These are phyloP conservation scores for Fomitopsis serialis DNA, from an alignment of 768 basidiomycete species.

Conservation along the genomic window DNA sequence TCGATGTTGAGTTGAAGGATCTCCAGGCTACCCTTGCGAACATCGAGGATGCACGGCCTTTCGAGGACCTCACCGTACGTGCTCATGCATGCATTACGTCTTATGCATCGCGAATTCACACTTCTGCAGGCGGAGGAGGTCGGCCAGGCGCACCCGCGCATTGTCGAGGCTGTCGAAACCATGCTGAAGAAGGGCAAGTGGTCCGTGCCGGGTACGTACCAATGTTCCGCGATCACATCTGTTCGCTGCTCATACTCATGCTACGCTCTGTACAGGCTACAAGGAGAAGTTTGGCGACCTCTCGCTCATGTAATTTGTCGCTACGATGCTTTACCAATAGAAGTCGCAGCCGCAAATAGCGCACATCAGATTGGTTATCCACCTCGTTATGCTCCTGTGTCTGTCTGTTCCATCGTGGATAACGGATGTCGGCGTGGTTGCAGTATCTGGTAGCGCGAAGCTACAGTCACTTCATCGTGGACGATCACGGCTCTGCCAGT, in stretches of 20 bases:
- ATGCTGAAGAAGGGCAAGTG: slow-evolving; percentile 99
- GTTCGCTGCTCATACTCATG: slow-evolving; percentile 4
- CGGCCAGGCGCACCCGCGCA: slow-evolving; percentile 86
- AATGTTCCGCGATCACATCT: not conserved
- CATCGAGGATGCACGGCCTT: slow-evolving; percentile 95
- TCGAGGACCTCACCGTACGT: slow-evolving; percentile 92
- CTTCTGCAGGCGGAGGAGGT: slow-evolving; percentile 74
- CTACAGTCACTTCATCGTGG: too few species aligned
- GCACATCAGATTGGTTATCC: not conserved
- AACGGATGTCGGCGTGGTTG: too few species aligned
- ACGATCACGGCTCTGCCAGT: too few species aligned
- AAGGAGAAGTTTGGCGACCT: slow-evolving; percentile 97
- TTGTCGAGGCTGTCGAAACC: slow-evolving; percentile 84
- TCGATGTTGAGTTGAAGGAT: slow-evolving; percentile 85
- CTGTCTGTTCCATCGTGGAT: too few species aligned
- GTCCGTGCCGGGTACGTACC: slow-evolving; percentile 83
- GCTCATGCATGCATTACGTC: not conserved
- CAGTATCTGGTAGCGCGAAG: too few species aligned
- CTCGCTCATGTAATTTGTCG: slow-evolving; percentile 68
- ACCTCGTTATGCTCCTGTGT: not conserved
- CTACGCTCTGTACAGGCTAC: slow-evolving; percentile 48
- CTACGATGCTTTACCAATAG: slow-evolving; percentile 9
- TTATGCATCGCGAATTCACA: not conserved
- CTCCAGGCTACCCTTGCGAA: slow-evolving; percentile 92
- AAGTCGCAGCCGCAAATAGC: not conserved